Conservation (phyloP, 169 alveolate species). For the Prorocentrum cordatum region DNA sequence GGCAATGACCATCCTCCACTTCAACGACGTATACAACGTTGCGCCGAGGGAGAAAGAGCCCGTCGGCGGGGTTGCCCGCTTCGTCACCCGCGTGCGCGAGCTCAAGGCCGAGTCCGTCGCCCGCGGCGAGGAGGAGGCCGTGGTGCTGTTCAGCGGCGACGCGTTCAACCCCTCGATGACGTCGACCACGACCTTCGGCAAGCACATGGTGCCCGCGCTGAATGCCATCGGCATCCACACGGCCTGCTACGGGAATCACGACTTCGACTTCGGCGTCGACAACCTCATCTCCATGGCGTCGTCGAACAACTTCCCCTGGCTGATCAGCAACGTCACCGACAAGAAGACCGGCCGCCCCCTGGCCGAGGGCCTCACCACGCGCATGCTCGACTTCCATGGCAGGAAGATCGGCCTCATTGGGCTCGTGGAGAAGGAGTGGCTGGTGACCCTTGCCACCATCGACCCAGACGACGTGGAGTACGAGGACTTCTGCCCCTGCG, state of each 20-base stretch:
- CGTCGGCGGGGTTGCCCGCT: constrained; percentile 85
- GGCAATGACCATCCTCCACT: constrained; percentile 79
- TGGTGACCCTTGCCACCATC: constrained; percentile 80
- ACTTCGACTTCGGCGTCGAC: constrained; percentile 85
- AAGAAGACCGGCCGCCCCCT: constrained; percentile 41
- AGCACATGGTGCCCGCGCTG: constrained; percentile 78
- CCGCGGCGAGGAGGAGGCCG: constrained; percentile 63
- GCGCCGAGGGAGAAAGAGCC: constrained; percentile 75
- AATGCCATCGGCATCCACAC: constrained; percentile 76
- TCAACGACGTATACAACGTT: constrained; percentile 89
- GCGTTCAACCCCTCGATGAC: constrained; percentile 85
- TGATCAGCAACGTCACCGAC: constrained; percentile 58
- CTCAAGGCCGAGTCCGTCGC: constrained; percentile 41
- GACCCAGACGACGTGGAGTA: constrained; percentile 78
- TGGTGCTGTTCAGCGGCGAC: constrained; percentile 84
- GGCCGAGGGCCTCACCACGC: constrained; percentile 34
- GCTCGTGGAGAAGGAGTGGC: constrained; percentile 77
- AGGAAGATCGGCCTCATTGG: neutral
- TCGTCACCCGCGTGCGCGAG: constrained; percentile 78
- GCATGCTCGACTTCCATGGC: constrained; percentile 38
- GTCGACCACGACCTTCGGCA: constrained; percentile 81
- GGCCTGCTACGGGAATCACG: constrained; percentile 91
- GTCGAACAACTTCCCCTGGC: constrained; percentile 50
- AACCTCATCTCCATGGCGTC: constrained; percentile 8
- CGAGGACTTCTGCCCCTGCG: constrained; percentile 70